A percentile compares a stretch with the other conserved stretches of the same genome.
Evolutionary conservation across 208 protist genomes (phyloP).

Genomic region (Leishmania mexicana): DNA sequence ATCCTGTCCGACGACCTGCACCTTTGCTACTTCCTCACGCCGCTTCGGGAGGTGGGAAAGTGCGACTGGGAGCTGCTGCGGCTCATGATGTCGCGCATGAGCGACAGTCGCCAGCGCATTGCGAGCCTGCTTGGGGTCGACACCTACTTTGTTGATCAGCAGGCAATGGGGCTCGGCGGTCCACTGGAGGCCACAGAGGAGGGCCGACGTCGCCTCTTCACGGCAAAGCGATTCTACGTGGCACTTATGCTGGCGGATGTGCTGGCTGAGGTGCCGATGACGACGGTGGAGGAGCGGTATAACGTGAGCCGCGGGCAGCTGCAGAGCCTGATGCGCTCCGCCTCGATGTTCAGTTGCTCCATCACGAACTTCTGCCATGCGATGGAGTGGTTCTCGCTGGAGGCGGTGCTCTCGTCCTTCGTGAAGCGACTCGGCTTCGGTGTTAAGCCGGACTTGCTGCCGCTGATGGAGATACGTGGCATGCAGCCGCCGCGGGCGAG

Average conservation of each 20-base stretch:
- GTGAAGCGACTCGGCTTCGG: slow-evolving; percentile 88
- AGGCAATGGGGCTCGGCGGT: slow-evolving; percentile 62
- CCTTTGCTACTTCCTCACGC: slow-evolving; percentile 89
- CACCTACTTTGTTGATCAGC: slow-evolving; percentile 72
- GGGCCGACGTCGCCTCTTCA: slow-evolving; percentile 52
- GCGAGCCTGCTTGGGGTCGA: slow-evolving; percentile 75
- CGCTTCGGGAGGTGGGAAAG: slow-evolving; percentile 73
- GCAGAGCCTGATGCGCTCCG: slow-evolving; percentile 83
- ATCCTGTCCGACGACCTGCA: slow-evolving; percentile 91
- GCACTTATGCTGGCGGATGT: slow-evolving; percentile 90
- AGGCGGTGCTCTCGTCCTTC: slow-evolving; percentile 87
- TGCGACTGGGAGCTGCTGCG: slow-evolving; percentile 81
- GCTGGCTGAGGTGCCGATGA: slow-evolving; percentile 77
- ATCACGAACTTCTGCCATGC: slow-evolving; percentile 89
- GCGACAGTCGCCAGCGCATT: slow-evolving; percentile 79
- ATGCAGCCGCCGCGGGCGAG: slow-evolving; percentile 79
- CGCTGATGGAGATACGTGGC: slow-evolving; percentile 87
- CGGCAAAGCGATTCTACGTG: slow-evolving; percentile 86
- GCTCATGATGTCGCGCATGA: slow-evolving; percentile 60
- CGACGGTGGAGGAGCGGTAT: slow-evolving; percentile 69
- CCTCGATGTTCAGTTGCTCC: slow-evolving; percentile 86
- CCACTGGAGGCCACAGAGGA: slow-evolving; percentile 35
- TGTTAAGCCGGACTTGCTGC: slow-evolving; percentile 90
- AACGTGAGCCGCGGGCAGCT: slow-evolving; percentile 80
- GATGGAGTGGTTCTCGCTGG: slow-evolving; percentile 90